Conservation (phyloP, 164 flowering plant genomes). For the Aristolochia contorta region DNA sequence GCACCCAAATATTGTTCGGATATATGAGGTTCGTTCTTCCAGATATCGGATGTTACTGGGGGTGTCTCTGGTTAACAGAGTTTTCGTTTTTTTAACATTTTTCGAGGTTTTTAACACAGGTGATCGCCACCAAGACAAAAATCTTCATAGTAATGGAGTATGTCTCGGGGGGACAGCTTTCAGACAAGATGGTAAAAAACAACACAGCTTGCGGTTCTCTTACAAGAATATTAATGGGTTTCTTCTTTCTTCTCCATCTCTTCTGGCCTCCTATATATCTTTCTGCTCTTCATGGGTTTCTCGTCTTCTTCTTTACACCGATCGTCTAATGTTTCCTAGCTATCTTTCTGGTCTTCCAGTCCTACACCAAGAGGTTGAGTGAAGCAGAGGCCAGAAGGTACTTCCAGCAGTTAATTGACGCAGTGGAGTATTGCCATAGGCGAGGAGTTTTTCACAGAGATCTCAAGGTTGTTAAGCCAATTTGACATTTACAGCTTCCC, state of each 20-base stretch:
- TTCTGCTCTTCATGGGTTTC: background rate
- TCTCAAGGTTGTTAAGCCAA: constrained; percentile 44
- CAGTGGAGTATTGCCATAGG: constrained; percentile 74
- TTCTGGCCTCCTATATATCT: no score
- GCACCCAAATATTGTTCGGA: constrained; percentile 66
- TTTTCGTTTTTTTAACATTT: background rate
- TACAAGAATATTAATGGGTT: no score
- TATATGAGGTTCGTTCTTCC: constrained; percentile 43
- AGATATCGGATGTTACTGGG: no score
- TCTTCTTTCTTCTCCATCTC: background rate
- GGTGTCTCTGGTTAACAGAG: background rate
- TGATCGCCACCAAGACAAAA: constrained; percentile 60
- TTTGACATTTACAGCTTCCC: background rate
- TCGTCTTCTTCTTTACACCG: background rate
- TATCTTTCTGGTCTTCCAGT: constrained; percentile 17
- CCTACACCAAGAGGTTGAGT: constrained; percentile 31
- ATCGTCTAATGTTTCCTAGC: background rate
- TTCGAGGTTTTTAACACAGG: constrained; percentile 25
- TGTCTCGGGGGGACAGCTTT: constrained; percentile 55
- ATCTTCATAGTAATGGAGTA: constrained; percentile 70
- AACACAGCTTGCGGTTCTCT: no score
- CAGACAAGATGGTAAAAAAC: constrained; percentile 58
- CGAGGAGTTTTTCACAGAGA: constrained; percentile 89
- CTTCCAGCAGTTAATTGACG: constrained; percentile 84
- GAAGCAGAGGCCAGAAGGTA: constrained; percentile 68